Base-by-base conservation (phyloP, 2,329 filamentous ascomycete species). In the Exutisphaerella laricina region DNA sequence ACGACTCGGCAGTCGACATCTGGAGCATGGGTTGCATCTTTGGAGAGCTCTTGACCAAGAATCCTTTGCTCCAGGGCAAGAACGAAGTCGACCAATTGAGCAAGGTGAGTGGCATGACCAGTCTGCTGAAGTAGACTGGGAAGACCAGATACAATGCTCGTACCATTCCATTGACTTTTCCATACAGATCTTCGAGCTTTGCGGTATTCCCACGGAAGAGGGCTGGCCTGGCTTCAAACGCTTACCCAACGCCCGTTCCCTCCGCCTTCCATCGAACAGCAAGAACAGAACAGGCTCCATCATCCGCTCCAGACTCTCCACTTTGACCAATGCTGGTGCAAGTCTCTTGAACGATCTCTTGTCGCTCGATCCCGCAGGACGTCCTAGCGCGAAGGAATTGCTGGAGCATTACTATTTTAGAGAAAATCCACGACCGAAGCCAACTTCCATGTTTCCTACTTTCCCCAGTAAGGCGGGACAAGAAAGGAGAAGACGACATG, bases 11-110 rank as follows among this genome's bases (percentile, higher is more conserved):
- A 48, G 75, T 97, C 56, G 92, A 97, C 67, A 85, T 97, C 76
- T 98, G 92, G 92, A 94, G 85, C 66, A 72, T 97, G 3, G 92
- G 92, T 9, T 97, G 92, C 68, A 88, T 98, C 59, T 94, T 98
- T 61, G 90, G 83, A 48, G 92, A 98, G 69, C 76, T 98, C 3
- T 73, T 97, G 14, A 82, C 80, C 25, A 84, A 87, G 50, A 82
- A 89, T 50, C 88, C 90, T 0, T 65, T 97, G 2, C 72, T 98
- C 1, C 87, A 88, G 58, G 90, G 89, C 37, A 84, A 82, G 60
- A 96, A 94, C 66, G 92, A 98, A 68, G 88, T 94, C 43, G 88
- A 94, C 60, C 82, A 96, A 62, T 73, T 97, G 9, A 80, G 82
- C 39, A 84, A 82, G 65, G 72, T 74, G 62, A 54, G 58, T 55